Percentiles rank a stretch among this genome's conserved stretches.
These are phyloP conservation scores for Saururus chinensis DNA, from an alignment of 164 flowering plant species.

Conservation along the genomic window DNA sequence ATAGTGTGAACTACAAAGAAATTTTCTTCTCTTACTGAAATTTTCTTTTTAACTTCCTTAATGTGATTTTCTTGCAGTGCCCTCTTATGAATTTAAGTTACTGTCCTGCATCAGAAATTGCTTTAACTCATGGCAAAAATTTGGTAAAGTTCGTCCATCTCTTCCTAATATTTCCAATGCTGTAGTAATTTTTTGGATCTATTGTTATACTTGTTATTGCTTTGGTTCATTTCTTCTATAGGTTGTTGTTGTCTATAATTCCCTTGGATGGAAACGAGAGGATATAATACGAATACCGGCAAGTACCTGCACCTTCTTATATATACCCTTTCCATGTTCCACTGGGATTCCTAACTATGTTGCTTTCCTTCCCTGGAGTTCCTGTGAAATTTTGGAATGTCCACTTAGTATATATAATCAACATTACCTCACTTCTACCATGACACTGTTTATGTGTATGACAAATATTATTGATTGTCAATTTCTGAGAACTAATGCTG, in stretches of 20 bases:
- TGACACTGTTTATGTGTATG: no score
- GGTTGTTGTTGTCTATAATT: conserved; percentile 72
- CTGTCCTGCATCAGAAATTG: conserved; percentile 79
- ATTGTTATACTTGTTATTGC: neutral
- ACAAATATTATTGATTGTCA: no score
- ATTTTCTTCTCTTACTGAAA: neutral
- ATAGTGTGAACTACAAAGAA: no score
- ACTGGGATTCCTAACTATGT: no score
- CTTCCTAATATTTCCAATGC: neutral
- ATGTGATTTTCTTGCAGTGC: conserved; percentile 39
- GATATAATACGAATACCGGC: conserved; percentile 79
- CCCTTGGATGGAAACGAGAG: conserved; percentile 89
- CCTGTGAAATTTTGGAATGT: no score
- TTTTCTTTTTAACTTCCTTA: neutral
- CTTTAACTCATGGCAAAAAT: conserved; percentile 42
- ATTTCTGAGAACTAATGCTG: no score
- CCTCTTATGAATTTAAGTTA: conserved; percentile 86
- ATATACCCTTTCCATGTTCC: neutral
- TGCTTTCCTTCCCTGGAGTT: no score
- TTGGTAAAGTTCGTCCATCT: conserved; percentile 37
- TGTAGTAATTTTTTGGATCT: neutral
- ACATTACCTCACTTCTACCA: no score
- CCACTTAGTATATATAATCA: no score
- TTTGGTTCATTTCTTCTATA: conserved; percentile 15
- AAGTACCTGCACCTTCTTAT: conserved; percentile 18